A percentile compares a stretch with the other conserved stretches of the same genome.
Conservation (phyloP, 352 stramenopile species). For the Phytophthora sojae region DNA sequence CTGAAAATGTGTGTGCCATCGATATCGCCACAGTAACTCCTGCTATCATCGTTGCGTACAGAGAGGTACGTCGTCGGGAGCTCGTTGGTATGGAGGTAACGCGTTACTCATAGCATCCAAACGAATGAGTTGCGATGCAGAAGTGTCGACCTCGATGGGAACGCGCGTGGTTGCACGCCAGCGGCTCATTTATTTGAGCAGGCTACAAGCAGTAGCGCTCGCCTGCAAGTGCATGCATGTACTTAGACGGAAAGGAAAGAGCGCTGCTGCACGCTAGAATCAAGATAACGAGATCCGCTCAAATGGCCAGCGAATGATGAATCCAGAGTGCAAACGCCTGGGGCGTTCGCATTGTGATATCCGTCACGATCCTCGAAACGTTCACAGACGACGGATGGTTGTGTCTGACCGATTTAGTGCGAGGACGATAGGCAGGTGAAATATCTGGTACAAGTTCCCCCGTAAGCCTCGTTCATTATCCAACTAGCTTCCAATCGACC, state of each 20-base stretch:
- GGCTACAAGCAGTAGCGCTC: not conserved
- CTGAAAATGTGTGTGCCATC: conserved; percentile 3
- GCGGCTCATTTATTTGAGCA: conserved; percentile 2
- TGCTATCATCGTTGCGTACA: not conserved
- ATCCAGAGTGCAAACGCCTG: conserved; percentile 3
- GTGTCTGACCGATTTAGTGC: conserved; percentile 25
- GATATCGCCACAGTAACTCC: not conserved
- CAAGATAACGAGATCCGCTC: not conserved
- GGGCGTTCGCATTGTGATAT: conserved; percentile 18
- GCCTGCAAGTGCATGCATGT: not conserved
- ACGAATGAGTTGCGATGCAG: conserved; percentile 4
- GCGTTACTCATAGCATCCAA: conserved; percentile 6
- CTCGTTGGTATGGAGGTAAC: conserved; percentile 5
- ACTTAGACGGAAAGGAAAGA: not conserved
- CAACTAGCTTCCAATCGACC: conserved; percentile 12
- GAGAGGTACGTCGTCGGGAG: conserved; percentile 3
- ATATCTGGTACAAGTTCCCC: conserved; percentile 9
- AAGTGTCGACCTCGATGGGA: not conserved
- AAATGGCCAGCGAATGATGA: not conserved
- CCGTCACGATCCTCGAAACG: conserved; percentile 26
- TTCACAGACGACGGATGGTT: conserved; percentile 8
- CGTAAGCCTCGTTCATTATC: conserved; percentile 28
- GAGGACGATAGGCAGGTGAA: conserved; percentile 18
- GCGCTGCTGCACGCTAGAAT: not conserved
- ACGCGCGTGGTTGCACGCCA: not conserved